phyloP scores from a whole-genome alignment of 2,329 filamentous ascomycete genomes.

The Calonectria multiphialidica region DNA sequence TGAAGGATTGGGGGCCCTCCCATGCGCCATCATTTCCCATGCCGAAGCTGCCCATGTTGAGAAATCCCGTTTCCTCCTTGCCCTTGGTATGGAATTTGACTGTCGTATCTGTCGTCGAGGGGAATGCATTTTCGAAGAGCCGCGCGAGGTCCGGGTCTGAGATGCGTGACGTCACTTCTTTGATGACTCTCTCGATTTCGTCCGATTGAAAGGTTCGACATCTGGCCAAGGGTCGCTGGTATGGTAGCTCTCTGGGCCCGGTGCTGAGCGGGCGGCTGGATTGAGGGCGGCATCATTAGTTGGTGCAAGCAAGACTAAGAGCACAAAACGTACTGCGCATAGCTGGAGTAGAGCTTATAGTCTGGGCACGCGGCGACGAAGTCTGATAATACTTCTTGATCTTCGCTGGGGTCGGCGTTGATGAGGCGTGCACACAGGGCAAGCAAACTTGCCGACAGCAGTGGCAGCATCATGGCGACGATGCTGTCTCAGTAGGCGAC shows the following conservation, averaged over 20 bases:
- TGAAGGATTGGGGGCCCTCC: slow-evolving; percentile 90
- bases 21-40: slow-evolving; percentile 71
- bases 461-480: slow-evolving; percentile 42
- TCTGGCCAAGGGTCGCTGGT: slow-evolving; percentile 81
- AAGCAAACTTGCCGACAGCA: slow-evolving; percentile 44
- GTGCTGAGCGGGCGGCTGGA: slow-evolving; percentile 81
- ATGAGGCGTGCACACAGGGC: slow-evolving; percentile 37
- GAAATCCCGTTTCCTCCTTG: slow-evolving; percentile 53
- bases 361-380: slow-evolving; percentile 53
- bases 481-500: not conserved
- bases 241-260: slow-evolving; percentile 84
- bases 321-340: slow-evolving; percentile 52
- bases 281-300: not conserved
- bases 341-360: slow-evolving; percentile 54
- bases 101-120: slow-evolving; percentile 87
- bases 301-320: not conserved
- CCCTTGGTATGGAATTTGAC: slow-evolving; percentile 87
- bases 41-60: slow-evolving; percentile 48
- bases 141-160: slow-evolving; percentile 89
- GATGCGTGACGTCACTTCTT: slow-evolving; percentile 83
- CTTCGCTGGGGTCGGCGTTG: slow-evolving; percentile 30
- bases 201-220: slow-evolving; percentile 93
- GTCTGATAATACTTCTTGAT: slow-evolving; percentile 39
- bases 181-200: slow-evolving; percentile 88
- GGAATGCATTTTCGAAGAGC: slow-evolving; percentile 95